phyloP scores from a whole-genome alignment of 371 early-diverging fungal genomes.

The Mucor piriformis region DNA sequence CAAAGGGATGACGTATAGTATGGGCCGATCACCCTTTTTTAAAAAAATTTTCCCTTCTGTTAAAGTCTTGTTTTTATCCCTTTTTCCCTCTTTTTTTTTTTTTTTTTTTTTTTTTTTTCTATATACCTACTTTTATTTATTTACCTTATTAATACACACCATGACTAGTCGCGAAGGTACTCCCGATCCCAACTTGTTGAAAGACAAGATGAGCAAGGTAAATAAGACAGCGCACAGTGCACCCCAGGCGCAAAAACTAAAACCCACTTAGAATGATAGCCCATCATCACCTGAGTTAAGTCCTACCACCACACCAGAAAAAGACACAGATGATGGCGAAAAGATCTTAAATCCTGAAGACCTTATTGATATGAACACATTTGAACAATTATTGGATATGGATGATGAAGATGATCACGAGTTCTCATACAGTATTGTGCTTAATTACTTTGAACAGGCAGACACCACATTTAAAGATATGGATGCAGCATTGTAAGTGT shows the following conservation, averaged over 20 bases:
- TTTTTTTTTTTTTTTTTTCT: neutral
- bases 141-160: neutral
- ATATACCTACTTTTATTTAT: neutral
- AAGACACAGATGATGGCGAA: conserved; percentile 16
- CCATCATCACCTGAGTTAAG: conserved; percentile 8
- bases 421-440: conserved; percentile 73
- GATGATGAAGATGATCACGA: conserved; percentile 80
- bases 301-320: conserved; percentile 7
- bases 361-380: conserved; percentile 72
- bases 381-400: conserved; percentile 83
- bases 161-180: conserved; percentile 27
- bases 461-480: conserved; percentile 69
- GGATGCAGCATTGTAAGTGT: conserved; percentile 70
- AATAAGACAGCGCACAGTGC: too few species aligned
- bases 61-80: neutral
- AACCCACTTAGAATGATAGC: neutral
- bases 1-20: neutral
- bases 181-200: conserved; percentile 9
- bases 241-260: too few species aligned
- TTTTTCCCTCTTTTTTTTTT: conserved; percentile 4
- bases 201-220: conserved; percentile 9
- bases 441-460: conserved; percentile 80
- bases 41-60: neutral
- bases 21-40: neutral
- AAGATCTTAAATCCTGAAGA: conserved; percentile 48